A percentile compares a stretch with the other conserved stretches of the same genome.
Evolutionary conservation across 129 eudicot species (phyloP).

Genomic region (Helianthus annuus): DNA sequence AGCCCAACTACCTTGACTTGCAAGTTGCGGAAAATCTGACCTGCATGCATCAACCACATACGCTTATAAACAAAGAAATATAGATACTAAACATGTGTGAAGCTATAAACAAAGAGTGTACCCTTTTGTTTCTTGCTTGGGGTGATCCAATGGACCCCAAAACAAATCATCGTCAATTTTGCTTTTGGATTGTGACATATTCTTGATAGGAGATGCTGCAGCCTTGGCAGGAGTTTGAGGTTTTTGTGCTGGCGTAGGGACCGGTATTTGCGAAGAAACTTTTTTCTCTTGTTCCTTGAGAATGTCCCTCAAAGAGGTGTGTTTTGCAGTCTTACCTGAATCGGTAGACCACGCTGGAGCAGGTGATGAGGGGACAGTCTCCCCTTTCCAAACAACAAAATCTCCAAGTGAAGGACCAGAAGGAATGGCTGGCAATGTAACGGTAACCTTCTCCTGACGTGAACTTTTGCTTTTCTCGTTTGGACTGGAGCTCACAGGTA

Average conservation of each 20-base stretch:
- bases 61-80: neutral
- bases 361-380: conserved; percentile 50
- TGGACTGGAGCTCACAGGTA: conserved; percentile 50
- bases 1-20: conserved; percentile 58
- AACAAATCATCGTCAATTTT: conserved; percentile 87
- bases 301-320: conserved; percentile 83
- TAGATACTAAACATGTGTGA: neutral
- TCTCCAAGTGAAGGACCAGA: conserved; percentile 92
- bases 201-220: conserved; percentile 60
- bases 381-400: conserved; percentile 93
- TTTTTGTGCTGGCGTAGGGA: conserved; percentile 58
- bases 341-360: conserved; percentile 98
- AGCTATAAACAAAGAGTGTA: conserved; percentile 23
- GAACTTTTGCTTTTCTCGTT: conserved; percentile 56
- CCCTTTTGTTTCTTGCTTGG: conserved; percentile 80
- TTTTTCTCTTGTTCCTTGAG: conserved; percentile 83
- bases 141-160: conserved; percentile 93
- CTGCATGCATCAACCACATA: conserved; percentile 36
- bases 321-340: conserved; percentile 53
- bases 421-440: conserved; percentile 59
- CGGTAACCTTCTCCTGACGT: conserved; percentile 52
- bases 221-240: conserved; percentile 62
- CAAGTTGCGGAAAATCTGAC: conserved; percentile 76
- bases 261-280: conserved; percentile 37
- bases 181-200: conserved; percentile 43